Conservation (phyloP, 306 rosid genomes). For the Quercus cerris region DNA sequence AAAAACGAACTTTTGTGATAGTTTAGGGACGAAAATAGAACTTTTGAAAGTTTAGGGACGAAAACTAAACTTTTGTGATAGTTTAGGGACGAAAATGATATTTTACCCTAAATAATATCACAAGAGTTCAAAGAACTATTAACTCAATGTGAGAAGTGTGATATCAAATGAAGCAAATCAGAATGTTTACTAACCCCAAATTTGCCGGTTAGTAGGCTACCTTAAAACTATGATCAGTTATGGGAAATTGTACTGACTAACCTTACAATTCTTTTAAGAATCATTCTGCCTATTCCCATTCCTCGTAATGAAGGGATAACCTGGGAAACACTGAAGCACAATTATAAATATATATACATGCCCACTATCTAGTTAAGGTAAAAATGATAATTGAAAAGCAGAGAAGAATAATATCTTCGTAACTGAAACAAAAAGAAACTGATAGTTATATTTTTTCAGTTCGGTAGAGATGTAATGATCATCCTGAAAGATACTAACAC, state of each 20-base stretch:
- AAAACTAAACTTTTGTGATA: too few species aligned
- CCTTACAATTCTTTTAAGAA: constrained; percentile 67
- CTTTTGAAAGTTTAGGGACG: too few species aligned
- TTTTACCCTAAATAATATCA: neutral
- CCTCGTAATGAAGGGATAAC: constrained; percentile 69
- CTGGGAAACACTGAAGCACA: constrained; percentile 51
- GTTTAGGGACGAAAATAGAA: too few species aligned
- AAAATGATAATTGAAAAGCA: neutral
- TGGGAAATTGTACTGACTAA: constrained; percentile 15
- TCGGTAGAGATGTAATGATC: neutral
- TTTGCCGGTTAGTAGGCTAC: neutral
- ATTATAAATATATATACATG: constrained; percentile 15
- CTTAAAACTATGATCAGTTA: neutral
- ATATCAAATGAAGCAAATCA: neutral
- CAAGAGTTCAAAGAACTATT: neutral
- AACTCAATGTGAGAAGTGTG: neutral
- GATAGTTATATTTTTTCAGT: neutral
- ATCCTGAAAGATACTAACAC: neutral
- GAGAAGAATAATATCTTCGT: neutral
- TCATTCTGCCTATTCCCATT: constrained; percentile 75
- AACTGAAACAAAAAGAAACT: neutral
- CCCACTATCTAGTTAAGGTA: constrained; percentile 4
- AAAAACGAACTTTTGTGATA: too few species aligned
- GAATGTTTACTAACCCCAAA: neutral
- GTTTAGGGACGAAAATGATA: too few species aligned